Evolutionary conservation across 2,329 filamentous ascomycete genomes (phyloP).

Genomic region (Cladorrhinum sp.): DNA sequence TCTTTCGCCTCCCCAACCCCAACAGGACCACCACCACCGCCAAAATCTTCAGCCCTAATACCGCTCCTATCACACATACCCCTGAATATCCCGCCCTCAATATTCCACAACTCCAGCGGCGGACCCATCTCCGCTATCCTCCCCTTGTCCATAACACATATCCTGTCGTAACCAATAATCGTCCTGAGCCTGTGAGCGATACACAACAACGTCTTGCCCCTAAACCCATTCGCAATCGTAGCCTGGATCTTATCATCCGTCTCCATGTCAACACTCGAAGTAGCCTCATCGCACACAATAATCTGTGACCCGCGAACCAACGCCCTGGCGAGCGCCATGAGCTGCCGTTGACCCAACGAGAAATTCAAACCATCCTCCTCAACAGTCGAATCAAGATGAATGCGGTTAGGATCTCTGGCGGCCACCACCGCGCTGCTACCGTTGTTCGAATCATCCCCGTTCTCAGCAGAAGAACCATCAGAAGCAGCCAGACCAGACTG

Average conservation of each 20-base stretch:
- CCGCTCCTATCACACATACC: constrained; percentile 87
- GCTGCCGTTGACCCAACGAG: constrained; percentile 88
- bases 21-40: constrained; percentile 14
- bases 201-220: constrained; percentile 82
- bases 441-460: constrained; percentile 26
- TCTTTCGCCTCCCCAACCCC: background rate
- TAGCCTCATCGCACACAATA: constrained; percentile 96
- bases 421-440: constrained; percentile 19
- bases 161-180: constrained; percentile 90
- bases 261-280: constrained; percentile 89
- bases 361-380: constrained; percentile 97
- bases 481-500: constrained; percentile 68
- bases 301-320: constrained; percentile 85
- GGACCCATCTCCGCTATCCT: constrained; percentile 81
- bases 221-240: constrained; percentile 82
- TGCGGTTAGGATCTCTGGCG: constrained; percentile 47
- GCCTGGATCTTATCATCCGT: constrained; percentile 93
- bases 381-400: constrained; percentile 79
- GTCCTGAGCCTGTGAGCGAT: constrained; percentile 91
- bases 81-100: constrained; percentile 71
- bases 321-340: constrained; percentile 90
- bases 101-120: constrained; percentile 69
- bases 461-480: constrained; percentile 42
- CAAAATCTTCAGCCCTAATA: constrained; percentile 58
- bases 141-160: constrained; percentile 94